A percentile compares a stretch with the other conserved stretches of the same genome.
phyloP scores from a whole-genome alignment of 2,329 filamentous ascomycete genomes.

The Hymenoscyphus fraxineus region DNA sequence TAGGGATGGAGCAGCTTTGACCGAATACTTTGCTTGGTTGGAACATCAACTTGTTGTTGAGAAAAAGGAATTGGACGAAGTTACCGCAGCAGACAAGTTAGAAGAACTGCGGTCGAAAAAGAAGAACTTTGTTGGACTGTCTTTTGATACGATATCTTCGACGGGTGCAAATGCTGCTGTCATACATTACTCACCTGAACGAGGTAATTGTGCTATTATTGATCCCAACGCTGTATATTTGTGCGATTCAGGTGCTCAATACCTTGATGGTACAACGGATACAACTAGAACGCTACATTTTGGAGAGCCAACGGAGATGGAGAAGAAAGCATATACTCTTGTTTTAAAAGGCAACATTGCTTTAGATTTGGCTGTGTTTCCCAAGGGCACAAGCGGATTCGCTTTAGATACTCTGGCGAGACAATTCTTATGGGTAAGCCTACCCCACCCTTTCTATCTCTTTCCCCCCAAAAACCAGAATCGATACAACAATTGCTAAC shows the following conservation, averaged over 20 bases:
- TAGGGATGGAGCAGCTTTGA: constrained; percentile 85
- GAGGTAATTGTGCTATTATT: constrained; percentile 74
- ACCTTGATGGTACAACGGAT: constrained; percentile 91
- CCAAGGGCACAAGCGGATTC: constrained; percentile 92
- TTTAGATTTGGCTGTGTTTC: constrained; percentile 81
- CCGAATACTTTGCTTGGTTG: constrained; percentile 93
- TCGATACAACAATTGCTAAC: constrained; percentile 9
- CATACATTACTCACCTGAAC: constrained; percentile 92
- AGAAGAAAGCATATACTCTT: constrained; percentile 86
- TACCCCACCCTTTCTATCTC: no score
- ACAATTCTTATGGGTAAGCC: constrained; percentile 80
- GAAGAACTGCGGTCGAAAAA: constrained; percentile 67
- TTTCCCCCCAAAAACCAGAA: background rate
- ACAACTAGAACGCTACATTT: constrained; percentile 94
- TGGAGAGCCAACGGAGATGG: constrained; percentile 74
- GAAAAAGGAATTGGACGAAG: constrained; percentile 75
- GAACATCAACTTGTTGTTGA: constrained; percentile 80
- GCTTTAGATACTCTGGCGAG: constrained; percentile 84
- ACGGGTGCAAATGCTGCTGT: constrained; percentile 81
- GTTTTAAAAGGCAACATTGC: constrained; percentile 93
- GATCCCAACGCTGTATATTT: constrained; percentile 86
- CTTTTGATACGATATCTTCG: constrained; percentile 93
- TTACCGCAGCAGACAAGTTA: constrained; percentile 86
- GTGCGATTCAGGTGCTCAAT: constrained; percentile 97
- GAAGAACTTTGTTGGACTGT: constrained; percentile 79